Conservation (phyloP, 2,329 filamentous ascomycete genomes). For the Chrysoporthe cubensis region DNA sequence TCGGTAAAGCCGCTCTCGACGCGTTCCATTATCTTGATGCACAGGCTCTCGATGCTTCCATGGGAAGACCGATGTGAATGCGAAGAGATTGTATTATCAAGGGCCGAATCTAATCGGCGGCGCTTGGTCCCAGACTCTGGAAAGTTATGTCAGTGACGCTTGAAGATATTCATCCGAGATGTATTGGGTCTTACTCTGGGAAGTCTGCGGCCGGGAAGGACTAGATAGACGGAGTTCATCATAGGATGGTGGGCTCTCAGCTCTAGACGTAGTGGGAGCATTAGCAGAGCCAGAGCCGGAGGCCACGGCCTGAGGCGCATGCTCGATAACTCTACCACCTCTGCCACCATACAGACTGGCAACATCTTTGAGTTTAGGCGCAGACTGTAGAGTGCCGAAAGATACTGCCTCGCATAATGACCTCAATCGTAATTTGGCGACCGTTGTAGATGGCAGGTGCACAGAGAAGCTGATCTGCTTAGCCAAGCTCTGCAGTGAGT, state of each 20-base stretch:
- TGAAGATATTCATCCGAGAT: neutral
- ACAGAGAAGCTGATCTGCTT: conserved; percentile 9
- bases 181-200: conserved; percentile 11
- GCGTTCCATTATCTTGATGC: conserved; percentile 14
- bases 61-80: neutral
- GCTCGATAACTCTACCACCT: conserved; percentile 22
- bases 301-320: neutral
- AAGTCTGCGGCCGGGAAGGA: neutral
- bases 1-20: conserved; percentile 15
- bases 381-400: conserved; percentile 8
- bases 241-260: conserved; percentile 17
- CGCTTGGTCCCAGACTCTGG: conserved; percentile 18
- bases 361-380: conserved; percentile 15
- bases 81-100: neutral
- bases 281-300: neutral
- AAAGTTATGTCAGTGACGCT: neutral
- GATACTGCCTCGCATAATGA: conserved; percentile 14
- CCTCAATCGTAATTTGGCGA: neutral
- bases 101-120: conserved; percentile 6
- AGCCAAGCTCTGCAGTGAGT: conserved; percentile 7
- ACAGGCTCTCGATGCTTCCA: conserved; percentile 1
- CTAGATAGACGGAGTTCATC: neutral
- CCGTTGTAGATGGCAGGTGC: conserved; percentile 1
- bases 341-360: conserved; percentile 25
- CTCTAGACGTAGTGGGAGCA: neutral